A percentile compares a stretch with the other conserved stretches of the same genome.
Conservation (phyloP, 2,329 filamentous ascomycete genomes). For the Neonectria faginata region DNA sequence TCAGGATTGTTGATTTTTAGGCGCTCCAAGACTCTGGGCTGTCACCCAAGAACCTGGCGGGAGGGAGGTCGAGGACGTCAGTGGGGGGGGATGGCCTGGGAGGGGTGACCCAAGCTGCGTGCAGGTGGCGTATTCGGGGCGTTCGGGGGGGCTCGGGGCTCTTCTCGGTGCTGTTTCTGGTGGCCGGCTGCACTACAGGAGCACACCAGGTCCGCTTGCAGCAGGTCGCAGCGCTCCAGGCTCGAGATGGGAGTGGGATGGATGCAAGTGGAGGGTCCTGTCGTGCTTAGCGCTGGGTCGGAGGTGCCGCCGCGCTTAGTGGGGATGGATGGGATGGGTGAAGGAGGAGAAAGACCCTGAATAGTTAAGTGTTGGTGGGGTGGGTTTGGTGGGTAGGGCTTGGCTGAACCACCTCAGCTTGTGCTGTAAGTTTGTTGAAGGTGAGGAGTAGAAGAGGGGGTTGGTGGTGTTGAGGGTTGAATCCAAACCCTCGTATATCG, state of each 20-base stretch:
- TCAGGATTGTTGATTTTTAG: conserved; percentile 11
- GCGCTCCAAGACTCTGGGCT: conserved; percentile 1
- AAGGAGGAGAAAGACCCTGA: conserved; percentile 16
- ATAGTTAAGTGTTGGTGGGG: conserved; percentile 14
- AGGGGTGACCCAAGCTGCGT: conserved; percentile 13
- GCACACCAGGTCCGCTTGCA: conserved; percentile 2
- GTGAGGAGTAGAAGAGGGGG: background rate
- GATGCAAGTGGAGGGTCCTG: conserved; percentile 8
- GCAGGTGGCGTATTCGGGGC: conserved; percentile 21
- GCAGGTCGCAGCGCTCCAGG: conserved; percentile 13
- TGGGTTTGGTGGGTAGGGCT: conserved; percentile 21
- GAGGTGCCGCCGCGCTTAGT: conserved; percentile 29
- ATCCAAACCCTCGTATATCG: background rate
- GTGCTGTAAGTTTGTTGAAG: conserved; percentile 21
- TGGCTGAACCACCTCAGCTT: conserved; percentile 5
- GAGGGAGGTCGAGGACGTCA: conserved; percentile 2
- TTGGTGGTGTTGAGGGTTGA: conserved; percentile 15
- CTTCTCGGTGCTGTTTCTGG: conserved; percentile 30
- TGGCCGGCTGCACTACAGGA: conserved; percentile 12
- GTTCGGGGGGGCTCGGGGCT: conserved; percentile 30
- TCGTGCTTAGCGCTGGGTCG: conserved; percentile 15
- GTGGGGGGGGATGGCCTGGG: conserved; percentile 9
- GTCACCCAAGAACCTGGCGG: background rate
- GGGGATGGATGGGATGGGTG: conserved; percentile 20
- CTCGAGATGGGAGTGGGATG: background rate